Evolutionary conservation across 305 asterid species (phyloP), one percentile per base, ranked within the genome.

Genomic region (Fraxinus dipetala): DNA sequence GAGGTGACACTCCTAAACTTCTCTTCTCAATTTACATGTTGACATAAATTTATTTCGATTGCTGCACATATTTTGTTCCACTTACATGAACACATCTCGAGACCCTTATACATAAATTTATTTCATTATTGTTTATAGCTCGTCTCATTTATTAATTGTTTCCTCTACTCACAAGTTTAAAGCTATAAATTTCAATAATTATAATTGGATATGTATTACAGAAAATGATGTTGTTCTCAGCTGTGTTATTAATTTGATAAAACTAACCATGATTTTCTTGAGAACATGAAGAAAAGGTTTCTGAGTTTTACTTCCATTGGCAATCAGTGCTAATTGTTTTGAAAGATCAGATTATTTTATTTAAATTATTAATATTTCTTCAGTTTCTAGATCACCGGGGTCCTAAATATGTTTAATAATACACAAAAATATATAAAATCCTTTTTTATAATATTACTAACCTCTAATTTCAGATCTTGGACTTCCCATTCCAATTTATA

Each of bases 1-100:
- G 86, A 91, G 91, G 91, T 59, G 76, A 56, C 84, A 54, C 51
- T 73, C 78, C 76, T 78, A 38, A 70, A 54, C 24, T 70, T 80
- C 76, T 72, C 85, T 45, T 54, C 65, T 70, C 84, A 26, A 65
- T 63, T 36, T 22, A 79, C 74, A 26, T 8, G 5, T 22, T 30
- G 1, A 79, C 56, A 69, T 59, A 75, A 22, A 77, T 45, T 75
- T 59, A 77, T 72, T 73, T 83, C 38, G 70, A 76, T 80, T 81
- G 77, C 61, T 75, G 79, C 51, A 43, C 61, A 28, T 11, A 54
- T 70, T 63, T 65, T 82, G 81, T 81, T 86, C 2, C 72, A 78
- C 84, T 83, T 87, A 88, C 83, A 83, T 28, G 76, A 81, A 79
- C 84, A 40, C 78, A 72, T 78, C 72, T 85, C 81, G 85, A 31